These are phyloP conservation scores for Metschnikowia picachoensis DNA, from an alignment of 805 yeast genomes.

Conservation along the genomic window DNA sequence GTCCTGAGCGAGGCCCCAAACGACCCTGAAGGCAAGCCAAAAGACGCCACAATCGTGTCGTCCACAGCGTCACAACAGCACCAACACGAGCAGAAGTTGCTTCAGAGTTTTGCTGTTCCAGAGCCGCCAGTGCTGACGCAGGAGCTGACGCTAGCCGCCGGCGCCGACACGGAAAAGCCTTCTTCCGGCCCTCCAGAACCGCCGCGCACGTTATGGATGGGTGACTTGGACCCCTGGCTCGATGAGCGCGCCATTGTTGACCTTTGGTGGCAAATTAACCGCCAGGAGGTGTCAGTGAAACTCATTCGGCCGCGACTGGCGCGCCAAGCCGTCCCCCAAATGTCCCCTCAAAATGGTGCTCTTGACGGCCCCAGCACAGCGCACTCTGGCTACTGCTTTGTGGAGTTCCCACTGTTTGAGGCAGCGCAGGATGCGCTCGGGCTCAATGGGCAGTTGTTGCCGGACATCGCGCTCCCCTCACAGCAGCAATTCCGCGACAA, in stretches of 20 bases:
- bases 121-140: slow-evolving; percentile 40
- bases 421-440: slow-evolving; percentile 68
- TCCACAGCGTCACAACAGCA: slow-evolving; percentile 40
- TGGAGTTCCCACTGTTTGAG: slow-evolving; percentile 65
- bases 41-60: slow-evolving; percentile 7
- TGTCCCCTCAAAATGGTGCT: slow-evolving; percentile 8
- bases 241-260: slow-evolving; percentile 55
- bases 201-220: slow-evolving; percentile 85
- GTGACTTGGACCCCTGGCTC: slow-evolving; percentile 77
- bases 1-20: neutral
- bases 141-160: slow-evolving; percentile 32
- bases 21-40: neutral
- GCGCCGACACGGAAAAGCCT: slow-evolving; percentile 8
- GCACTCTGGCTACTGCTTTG: slow-evolving; percentile 68
- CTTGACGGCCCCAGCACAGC: slow-evolving; percentile 17
- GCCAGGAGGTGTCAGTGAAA: slow-evolving; percentile 59
- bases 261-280: slow-evolving; percentile 56
- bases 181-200: slow-evolving; percentile 25
- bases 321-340: slow-evolving; percentile 14
- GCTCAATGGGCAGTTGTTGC: slow-evolving; percentile 61
- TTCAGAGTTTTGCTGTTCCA: slow-evolving; percentile 36
- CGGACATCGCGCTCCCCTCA: slow-evolving; percentile 49
- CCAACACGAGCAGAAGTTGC: slow-evolving; percentile 42
- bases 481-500: slow-evolving; percentile 38
- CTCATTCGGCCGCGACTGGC: slow-evolving; percentile 48